Base-by-base conservation (phyloP, 345 rosid genomes). In the Ceriops zippeliana region DNA sequence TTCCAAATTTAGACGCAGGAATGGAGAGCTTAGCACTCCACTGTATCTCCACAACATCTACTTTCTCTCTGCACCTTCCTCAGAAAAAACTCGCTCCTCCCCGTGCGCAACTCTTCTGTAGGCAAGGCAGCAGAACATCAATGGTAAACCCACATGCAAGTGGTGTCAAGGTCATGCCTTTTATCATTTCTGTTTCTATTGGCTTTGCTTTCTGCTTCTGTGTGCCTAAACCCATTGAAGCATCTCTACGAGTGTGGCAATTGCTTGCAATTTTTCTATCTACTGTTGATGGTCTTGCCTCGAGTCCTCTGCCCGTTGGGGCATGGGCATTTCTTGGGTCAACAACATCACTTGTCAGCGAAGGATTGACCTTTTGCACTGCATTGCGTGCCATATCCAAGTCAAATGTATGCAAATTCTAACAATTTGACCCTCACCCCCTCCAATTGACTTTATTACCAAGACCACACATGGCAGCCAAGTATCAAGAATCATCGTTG, bases 241-340 rank as follows among this genome's bases (percentile, higher is more conserved):
- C 91, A 26, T 80, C 90, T 0, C 77, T 80, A 2, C 90, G 90
- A 79, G 98, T 89, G 0, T 95, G 99, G 99, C 99, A 95, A 57
- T 79, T 95, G 17, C 85, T 91, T 6, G 74, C 98, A 1, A 88
- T 95, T 75, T 88, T 95, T 82, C 79, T 85, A 61, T 95, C 96
- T 20, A 91, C 98, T 2, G 90, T 91, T 76, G 85, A 93, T 1
- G 98, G 99, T 46, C 92, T 91, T 20, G 86, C 91, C 56, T 71
- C 90, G 24, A 83, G 91, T 69, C 98, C 99, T 6, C 76, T 91
- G 35, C 93, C 96, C 0, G 96, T 95, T 7, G 99, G 98, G 6
- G 96, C 98, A 2, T 95, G 99, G 99, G 96, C 99, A 2, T 95
- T 91, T 73, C 69, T 91, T 20, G 90, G 96, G 13, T 84, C 91